Conservation (phyloP, 805 yeast species). For the Pichia insulana region DNA sequence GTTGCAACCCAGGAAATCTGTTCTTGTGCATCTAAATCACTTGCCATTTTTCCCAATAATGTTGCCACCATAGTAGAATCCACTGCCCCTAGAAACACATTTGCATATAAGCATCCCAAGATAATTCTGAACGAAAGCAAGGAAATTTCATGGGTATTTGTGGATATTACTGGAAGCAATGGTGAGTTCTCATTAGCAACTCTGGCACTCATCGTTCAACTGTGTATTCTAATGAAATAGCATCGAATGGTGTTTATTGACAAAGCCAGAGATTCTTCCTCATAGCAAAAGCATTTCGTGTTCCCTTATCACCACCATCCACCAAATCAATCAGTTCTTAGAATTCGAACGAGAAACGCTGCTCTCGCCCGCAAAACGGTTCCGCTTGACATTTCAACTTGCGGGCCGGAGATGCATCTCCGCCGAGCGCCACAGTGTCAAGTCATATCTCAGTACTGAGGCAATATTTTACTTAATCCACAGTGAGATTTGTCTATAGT, state of each 20-base stretch:
- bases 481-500: too few species aligned
- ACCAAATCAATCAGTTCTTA: too few species aligned
- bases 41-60: constrained; percentile 40
- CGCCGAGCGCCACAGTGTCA: too few species aligned
- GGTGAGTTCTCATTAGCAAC: constrained; percentile 7
- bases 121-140: constrained; percentile 10
- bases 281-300: too few species aligned
- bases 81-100: constrained; percentile 37
- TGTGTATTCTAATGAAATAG: too few species aligned
- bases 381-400: too few species aligned
- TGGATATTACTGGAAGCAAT: constrained; percentile 1
- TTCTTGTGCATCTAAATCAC: constrained; percentile 39
- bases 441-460: too few species aligned
- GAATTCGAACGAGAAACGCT: neutral
- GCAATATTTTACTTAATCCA: too few species aligned
- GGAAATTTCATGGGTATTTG: neutral
- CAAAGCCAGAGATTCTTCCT: too few species aligned
- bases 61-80: constrained; percentile 52
- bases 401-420: too few species aligned
- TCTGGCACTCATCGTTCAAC: constrained; percentile 2
- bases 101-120: constrained; percentile 16
- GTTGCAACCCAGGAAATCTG: constrained; percentile 37
- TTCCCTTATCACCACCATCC: too few species aligned
- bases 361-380: neutral
- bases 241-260: too few species aligned